Conservation (phyloP, 257 asterid genomes). For the Gardenia jasminoides region DNA sequence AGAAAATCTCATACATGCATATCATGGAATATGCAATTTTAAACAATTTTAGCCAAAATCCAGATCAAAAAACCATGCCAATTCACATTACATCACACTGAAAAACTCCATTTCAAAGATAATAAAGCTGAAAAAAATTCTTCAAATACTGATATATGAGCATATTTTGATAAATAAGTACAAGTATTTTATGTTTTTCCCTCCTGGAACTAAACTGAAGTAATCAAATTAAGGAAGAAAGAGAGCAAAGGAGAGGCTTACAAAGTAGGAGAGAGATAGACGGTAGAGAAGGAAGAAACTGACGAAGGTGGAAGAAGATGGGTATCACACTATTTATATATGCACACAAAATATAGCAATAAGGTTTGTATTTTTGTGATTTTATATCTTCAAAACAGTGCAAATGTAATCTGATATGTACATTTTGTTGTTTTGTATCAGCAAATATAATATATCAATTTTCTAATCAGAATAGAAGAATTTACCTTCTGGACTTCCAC, state of each 20-base stretch:
- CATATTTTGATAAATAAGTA: neutral
- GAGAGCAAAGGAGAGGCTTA: constrained; percentile 41
- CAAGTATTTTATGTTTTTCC: neutral
- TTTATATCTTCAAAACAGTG: constrained; percentile 1
- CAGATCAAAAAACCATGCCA: constrained; percentile 29
- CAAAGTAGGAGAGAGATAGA: constrained; percentile 45
- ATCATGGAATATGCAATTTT: constrained; percentile 22
- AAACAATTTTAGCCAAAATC: constrained; percentile 37
- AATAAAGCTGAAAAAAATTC: constrained; percentile 1
- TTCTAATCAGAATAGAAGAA: constrained; percentile 15
- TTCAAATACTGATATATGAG: neutral
- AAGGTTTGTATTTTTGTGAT: constrained; percentile 10
- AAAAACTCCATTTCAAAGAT: constrained; percentile 10
- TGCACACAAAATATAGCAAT: constrained; percentile 11
- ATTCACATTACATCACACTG: constrained; percentile 9
- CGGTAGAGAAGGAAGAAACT: constrained; percentile 50
- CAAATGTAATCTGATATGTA: neutral
- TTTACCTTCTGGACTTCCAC: constrained; percentile 28
- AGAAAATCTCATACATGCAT: constrained; percentile 46
- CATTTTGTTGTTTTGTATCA: neutral
- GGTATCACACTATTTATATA: constrained; percentile 36
- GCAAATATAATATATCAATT: constrained; percentile 4
- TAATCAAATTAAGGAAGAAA: constrained; percentile 9
- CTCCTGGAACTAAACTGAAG: neutral
- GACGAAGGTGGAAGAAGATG: constrained; percentile 50